A percentile compares a stretch with the other conserved stretches of the same genome.
Evolutionary conservation across 208 protist species (phyloP).

Genomic region (Trichomonas vaginalis): DNA sequence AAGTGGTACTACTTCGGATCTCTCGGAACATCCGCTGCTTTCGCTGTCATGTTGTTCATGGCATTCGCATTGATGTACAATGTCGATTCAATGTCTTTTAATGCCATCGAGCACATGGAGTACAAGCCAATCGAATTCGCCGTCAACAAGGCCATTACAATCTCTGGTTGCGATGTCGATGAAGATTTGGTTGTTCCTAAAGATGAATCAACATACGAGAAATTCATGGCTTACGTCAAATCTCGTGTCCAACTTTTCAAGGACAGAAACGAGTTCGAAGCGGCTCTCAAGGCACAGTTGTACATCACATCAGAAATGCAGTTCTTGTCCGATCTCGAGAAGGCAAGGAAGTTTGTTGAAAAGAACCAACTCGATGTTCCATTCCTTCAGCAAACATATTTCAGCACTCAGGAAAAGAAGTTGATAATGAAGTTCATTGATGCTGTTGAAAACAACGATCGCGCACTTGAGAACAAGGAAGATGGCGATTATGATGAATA

Average conservation of each 20-base stretch:
- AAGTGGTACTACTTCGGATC: neutral
- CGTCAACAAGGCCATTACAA: neutral
- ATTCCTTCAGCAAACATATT: neutral
- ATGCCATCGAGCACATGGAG: neutral
- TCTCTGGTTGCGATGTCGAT: neutral
- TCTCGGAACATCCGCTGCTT: neutral
- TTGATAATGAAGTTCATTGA: neutral
- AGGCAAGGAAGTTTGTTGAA: neutral
- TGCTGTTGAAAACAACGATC: neutral
- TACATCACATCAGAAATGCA: neutral
- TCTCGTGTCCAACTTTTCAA: neutral
- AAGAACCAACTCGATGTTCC: neutral
- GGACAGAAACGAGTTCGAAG: neutral
- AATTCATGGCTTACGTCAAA: neutral
- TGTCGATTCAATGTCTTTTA: neutral
- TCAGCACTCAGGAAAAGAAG: neutral
- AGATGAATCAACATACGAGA: neutral
- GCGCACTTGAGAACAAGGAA: neutral
- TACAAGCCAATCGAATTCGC: neutral
- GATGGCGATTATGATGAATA: neutral
- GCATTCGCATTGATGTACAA: neutral
- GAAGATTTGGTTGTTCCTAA: neutral
- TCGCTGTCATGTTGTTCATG: neutral
- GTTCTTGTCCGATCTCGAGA: neutral
- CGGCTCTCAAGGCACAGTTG: neutral